These are phyloP conservation scores for Earliella scabrosa DNA, from an alignment of 1,284 basidiomycete species.

Conservation along the genomic window DNA sequence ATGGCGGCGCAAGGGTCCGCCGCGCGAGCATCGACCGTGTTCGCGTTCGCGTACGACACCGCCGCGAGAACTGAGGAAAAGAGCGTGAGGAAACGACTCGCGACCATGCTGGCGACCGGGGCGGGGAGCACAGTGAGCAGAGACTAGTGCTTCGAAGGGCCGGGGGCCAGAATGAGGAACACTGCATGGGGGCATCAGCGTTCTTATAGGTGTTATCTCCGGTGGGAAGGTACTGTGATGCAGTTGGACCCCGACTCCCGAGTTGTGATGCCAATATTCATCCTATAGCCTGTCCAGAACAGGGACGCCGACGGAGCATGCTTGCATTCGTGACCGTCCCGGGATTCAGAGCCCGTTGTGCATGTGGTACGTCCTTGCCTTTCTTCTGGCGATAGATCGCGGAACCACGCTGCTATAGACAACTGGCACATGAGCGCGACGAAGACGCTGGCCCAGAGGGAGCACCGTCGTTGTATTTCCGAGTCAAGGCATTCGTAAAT, in stretches of 20 bases:
- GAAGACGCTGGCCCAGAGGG: too few relatives aligned
- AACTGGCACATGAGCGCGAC: too few relatives aligned
- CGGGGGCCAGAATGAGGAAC: not conserved
- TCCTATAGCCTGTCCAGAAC: not conserved
- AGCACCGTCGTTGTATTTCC: too few relatives aligned
- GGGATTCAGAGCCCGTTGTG: too few relatives aligned
- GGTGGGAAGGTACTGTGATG: not conserved
- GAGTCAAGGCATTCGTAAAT: too few relatives aligned
- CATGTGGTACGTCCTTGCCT: too few relatives aligned
- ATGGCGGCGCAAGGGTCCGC: constrained; percentile 54
- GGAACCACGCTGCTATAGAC: too few relatives aligned
- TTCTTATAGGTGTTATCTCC: not conserved
- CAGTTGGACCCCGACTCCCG: too few relatives aligned
- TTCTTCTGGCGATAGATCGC: too few relatives aligned
- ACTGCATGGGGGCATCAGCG: not conserved
- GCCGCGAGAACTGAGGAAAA: constrained; percentile 14
- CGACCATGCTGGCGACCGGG: constrained; percentile 13
- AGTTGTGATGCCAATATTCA: constrained; percentile 1
- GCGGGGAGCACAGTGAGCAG: not conserved
- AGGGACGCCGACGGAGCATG: not conserved
- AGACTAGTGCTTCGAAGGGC: constrained; percentile 1
- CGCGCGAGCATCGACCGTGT: constrained; percentile 12
- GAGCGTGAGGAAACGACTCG: constrained; percentile 17
- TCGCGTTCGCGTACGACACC: constrained; percentile 1
- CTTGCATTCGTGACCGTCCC: too few relatives aligned